Evolutionary conservation across 164 flowering plant genomes (phyloP).

Genomic region (Warburgia ugandensis): DNA sequence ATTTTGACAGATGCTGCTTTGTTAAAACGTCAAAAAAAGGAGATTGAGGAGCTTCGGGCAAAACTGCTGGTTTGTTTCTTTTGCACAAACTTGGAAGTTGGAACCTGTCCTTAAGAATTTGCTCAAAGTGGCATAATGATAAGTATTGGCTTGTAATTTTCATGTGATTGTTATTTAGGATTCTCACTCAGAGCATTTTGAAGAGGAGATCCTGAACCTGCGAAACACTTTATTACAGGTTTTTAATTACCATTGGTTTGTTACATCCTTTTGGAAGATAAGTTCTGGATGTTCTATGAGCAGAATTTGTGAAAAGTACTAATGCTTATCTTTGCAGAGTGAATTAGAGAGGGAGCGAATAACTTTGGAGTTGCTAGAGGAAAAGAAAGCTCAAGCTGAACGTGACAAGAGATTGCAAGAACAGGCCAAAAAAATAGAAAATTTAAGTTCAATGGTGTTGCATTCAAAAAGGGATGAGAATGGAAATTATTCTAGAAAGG

Average conservation of each 20-base stretch:
- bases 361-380: conserved; percentile 87
- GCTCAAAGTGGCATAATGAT: neutral
- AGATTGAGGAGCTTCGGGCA: conserved; percentile 90
- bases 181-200: conserved; percentile 81
- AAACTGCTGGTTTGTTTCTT: conserved; percentile 60
- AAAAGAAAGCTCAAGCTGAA: conserved; percentile 86
- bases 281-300: neutral
- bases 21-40: conserved; percentile 95
- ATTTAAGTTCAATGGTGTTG: conserved; percentile 84
- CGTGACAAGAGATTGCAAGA: conserved; percentile 71
- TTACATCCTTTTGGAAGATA: neutral
- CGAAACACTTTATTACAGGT: conserved; percentile 91
- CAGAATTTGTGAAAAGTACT: neutral
- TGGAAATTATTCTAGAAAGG: conserved; percentile 52
- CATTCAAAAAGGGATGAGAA: conserved; percentile 58
- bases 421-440: conserved; percentile 83
- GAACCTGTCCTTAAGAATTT: too few relatives aligned
- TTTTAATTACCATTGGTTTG: conserved; percentile 1
- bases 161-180: conserved; percentile 33
- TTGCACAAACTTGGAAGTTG: too few relatives aligned
- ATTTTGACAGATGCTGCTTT: conserved; percentile 97
- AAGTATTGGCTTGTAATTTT: neutral
- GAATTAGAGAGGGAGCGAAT: conserved; percentile 94
- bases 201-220: conserved; percentile 75
- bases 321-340: conserved; percentile 36